Base-by-base conservation (phyloP, 768 basidiomycete genomes). In the Lentinus brumalis region DNA sequence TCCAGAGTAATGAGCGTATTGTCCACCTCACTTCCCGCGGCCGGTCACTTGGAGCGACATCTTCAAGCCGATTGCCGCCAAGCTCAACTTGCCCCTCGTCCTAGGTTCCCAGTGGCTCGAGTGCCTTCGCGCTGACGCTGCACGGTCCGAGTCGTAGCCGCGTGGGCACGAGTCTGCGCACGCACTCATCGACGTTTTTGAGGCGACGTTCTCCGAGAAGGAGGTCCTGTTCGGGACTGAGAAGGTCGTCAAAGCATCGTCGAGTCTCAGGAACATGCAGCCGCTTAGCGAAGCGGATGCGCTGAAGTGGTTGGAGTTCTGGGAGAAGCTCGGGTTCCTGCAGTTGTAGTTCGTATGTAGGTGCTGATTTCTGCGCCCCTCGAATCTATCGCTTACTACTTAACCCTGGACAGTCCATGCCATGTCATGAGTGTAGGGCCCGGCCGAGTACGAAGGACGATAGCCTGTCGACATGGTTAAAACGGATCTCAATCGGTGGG, bases 31-130 rank as follows among this genome's bases (percentile, higher is more conserved):
- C 64, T 15, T 66, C 31, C 72, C 71, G 0, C 55, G 53, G n/a
- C 72, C 71, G 4, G 57, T 69, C 12, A 39, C 66, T 15, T 71
- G 68, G 67, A 53, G 52, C 52, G n/a, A 42, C 32, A 54, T 72
- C 41, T 55, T 68, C 46, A 38, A 42, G 12, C 54, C 53, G 4
- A 60, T 71, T 45, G 59, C 70, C 2, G 53, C 57, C 47, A 21
- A 40, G 5, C 62, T 73, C 45, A 29, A 46, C 6, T 26, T 69
- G 18, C 67, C 68, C 11, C 41, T 66, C 26, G 66, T 68, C 5
- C 59, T 69, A 16, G 68, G 58, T 44, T 18, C 47, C 0, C 66
- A 62, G 21, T 74, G 73, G 71, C 40, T 70, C 21, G 46, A 56
- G 38, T 49, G 39, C 15, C 62, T 69, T 35, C 32, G 32, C n/a